Percentiles rank a stretch among this genome's conserved stretches.
phyloP scores from a whole-genome alignment of 805 yeast species.

The Yarrowia keelungensis region DNA sequence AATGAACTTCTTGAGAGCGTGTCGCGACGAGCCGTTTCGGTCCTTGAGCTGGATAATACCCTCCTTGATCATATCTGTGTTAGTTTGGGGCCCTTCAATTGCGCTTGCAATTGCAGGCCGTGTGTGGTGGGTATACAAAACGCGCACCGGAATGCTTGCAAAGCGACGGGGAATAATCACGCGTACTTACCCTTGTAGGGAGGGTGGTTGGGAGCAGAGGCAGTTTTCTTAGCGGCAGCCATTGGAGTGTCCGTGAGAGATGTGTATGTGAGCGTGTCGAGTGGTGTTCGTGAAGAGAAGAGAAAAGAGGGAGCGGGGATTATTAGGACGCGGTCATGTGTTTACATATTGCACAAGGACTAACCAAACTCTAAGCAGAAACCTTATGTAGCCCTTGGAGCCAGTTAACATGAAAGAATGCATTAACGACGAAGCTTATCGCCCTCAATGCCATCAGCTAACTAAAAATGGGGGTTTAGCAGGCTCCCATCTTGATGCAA shows the following conservation, averaged over 20 bases:
- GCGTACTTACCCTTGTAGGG: constrained; percentile 52
- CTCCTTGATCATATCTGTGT: constrained; percentile 65
- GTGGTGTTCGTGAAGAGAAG: constrained; percentile 21
- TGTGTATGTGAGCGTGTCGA: constrained; percentile 18
- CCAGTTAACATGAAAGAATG: constrained; percentile 37
- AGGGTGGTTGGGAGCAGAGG: constrained; percentile 47
- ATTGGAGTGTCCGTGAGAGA: constrained; percentile 33
- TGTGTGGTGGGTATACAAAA: not conserved
- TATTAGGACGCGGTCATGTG: constrained; percentile 39
- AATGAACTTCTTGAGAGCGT: constrained; percentile 84
- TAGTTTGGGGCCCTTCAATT: constrained; percentile 42
- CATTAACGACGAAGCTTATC: constrained; percentile 39
- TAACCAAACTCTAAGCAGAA: constrained; percentile 19
- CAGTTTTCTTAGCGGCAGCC: constrained; percentile 39
- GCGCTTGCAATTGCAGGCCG: constrained; percentile 8
- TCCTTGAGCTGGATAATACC: constrained; percentile 76
- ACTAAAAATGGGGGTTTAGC: constrained; percentile 33
- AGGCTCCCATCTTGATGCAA: constrained; percentile 20
- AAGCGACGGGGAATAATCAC: constrained; percentile 6
- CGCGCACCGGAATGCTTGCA: constrained; percentile 22
- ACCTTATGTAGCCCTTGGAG: constrained; percentile 32
- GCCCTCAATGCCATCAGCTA: constrained; percentile 29
- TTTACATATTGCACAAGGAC: constrained; percentile 29
- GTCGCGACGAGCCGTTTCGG: constrained; percentile 81
- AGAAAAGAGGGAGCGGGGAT: constrained; percentile 36